Evolutionary conservation across 805 yeast species (phyloP).

Genomic region (Candida coleopterorum): DNA sequence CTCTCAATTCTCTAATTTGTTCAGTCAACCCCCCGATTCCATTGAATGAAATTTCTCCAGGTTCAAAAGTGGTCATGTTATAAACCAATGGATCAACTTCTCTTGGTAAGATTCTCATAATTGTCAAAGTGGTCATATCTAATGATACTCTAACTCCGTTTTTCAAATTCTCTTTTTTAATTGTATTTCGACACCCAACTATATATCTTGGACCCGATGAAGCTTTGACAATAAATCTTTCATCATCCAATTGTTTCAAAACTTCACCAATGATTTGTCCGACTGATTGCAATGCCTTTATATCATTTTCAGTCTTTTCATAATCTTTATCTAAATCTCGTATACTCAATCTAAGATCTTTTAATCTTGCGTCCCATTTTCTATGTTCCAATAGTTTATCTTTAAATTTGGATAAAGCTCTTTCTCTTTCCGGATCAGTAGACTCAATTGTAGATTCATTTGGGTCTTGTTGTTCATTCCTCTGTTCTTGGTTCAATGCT

Average conservation of each 20-base stretch:
- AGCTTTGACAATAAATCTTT: slow-evolving; percentile 92
- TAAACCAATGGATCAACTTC: slow-evolving; percentile 98
- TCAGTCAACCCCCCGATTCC: slow-evolving; percentile 96
- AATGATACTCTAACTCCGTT: slow-evolving; percentile 95
- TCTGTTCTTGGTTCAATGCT: slow-evolving; percentile 46
- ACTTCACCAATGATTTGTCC: slow-evolving; percentile 98
- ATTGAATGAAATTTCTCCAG: slow-evolving; percentile 93
- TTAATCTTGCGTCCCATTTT: slow-evolving; percentile 88
- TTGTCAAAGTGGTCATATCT: slow-evolving; percentile 96
- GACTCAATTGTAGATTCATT: slow-evolving; percentile 11
- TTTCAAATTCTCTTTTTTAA: slow-evolving; percentile 73
- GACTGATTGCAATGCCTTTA: slow-evolving; percentile 92
- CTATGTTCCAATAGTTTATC: slow-evolving; percentile 87
- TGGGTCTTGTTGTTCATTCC: slow-evolving; percentile 14
- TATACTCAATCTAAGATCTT: slow-evolving; percentile 76
- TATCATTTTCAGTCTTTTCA: slow-evolving; percentile 93
- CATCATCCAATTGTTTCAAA: slow-evolving; percentile 90
- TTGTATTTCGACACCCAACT: slow-evolving; percentile 94
- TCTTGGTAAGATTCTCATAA: slow-evolving; percentile 94
- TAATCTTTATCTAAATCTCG: slow-evolving; percentile 78
- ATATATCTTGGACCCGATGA: slow-evolving; percentile 96
- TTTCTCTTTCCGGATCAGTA: slow-evolving; percentile 66
- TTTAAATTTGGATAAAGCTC: slow-evolving; percentile 74
- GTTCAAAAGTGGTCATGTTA: slow-evolving; percentile 96
- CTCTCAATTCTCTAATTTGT: slow-evolving; percentile 93